Evolutionary conservation across 495 filamentous ascomycete species (phyloP), one percentile per base, ranked within the genome.

Genomic region (Sabuloglossum arenarium): DNA sequence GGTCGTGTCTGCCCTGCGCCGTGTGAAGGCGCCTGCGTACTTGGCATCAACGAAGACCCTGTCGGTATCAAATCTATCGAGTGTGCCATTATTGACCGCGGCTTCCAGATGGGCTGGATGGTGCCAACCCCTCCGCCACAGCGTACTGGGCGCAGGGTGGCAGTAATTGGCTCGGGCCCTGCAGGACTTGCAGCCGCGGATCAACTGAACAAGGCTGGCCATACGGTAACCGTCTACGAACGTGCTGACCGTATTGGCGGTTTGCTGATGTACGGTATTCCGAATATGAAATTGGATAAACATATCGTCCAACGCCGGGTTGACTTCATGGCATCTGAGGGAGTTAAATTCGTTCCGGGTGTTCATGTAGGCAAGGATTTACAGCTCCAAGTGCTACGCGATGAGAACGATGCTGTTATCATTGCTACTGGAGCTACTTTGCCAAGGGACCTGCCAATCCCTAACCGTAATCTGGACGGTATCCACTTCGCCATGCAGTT

Each of bases 231-330:
- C 16, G 86, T 99, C 16, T 97, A 96, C 68, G 91, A 99, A 76
- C 86, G 91, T 42, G 79, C 91, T 59, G 91, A 99, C 67, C 86
- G 91, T 59, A 72, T 84, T 58, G 91, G 91, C 68, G 91, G 91
- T 64, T 73, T 99, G 59, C 82, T 99, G 63, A 99, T 99, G 91
- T 83, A 99, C 66, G 91, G 91, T 61, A 99, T 99, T 59, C 91
- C 91, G 50, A 99, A 99, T 76, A 99, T 99, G 91, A 99, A 99
- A 75, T 82, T 99, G 29, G 91, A 99, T 77, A 99, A 99, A 78
- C 87, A 86, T 65, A 78, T 99, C 56, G 91, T 99, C 52, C 87
- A 97, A 75, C 85, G 91, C 52, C 85, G 91, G 64, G 87, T 91
- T 23, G 84, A 99, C 69, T 84, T 99, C 69, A 94, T 99, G 88